Evolutionary conservation across 139 green algal genomes (phyloP).

Genomic region (Eudorina sp.): DNA sequence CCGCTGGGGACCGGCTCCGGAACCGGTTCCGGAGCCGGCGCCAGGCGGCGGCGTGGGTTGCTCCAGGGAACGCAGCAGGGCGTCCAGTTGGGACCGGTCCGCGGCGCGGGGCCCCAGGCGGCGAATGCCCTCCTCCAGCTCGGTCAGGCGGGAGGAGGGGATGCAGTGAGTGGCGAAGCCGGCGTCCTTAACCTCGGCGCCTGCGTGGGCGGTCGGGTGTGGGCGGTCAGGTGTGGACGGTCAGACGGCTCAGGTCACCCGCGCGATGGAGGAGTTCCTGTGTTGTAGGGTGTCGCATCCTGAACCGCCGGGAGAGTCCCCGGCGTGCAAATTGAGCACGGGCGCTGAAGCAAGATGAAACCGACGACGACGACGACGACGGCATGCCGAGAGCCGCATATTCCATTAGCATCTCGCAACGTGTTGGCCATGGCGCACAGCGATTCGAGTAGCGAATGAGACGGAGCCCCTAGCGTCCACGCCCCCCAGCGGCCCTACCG

Average conservation of each 20-base stretch:
- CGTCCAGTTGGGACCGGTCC: neutral
- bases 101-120: conserved; percentile 35
- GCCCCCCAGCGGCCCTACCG: conserved; percentile 54
- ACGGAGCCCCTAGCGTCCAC: neutral
- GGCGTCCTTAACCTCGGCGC: conserved; percentile 73
- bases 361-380: too few relatives aligned
- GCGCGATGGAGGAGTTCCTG: too few relatives aligned
- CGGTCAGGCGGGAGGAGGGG: conserved; percentile 64
- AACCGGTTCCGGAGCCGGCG: neutral
- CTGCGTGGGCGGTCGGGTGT: conserved; percentile 54
- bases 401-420: neutral
- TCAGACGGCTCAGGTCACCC: too few relatives aligned
- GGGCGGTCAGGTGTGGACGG: too few relatives aligned
- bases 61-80: conserved; percentile 44
- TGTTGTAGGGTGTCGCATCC: too few relatives aligned
- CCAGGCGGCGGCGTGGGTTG: neutral
- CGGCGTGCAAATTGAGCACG: too few relatives aligned
- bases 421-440: neutral
- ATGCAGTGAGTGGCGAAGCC: conserved; percentile 93
- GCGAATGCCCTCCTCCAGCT: conserved; percentile 63
- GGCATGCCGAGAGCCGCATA: neutral
- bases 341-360: too few relatives aligned
- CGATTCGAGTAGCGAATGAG: too few relatives aligned
- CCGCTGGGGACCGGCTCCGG: neutral
- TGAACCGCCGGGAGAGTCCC: too few relatives aligned